These are phyloP conservation scores for Carpinus viminea DNA, from an alignment of 306 rosid genomes.

Conservation along the genomic window DNA sequence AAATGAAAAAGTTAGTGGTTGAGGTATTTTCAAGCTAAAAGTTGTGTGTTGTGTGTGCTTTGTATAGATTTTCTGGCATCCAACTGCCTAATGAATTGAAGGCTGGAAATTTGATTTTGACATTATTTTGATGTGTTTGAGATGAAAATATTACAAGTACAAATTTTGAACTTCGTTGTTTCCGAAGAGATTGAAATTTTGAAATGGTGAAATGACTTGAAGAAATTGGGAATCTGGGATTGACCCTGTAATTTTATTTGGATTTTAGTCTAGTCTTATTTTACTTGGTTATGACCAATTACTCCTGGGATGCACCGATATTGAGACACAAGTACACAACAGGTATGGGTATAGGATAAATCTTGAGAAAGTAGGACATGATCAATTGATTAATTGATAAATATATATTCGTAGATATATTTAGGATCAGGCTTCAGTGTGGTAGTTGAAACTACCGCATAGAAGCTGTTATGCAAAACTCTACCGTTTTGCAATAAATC, in stretches of 20 bases:
- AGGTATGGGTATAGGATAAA: background rate
- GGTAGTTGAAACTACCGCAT: too few relatives aligned
- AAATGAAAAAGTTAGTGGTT: background rate
- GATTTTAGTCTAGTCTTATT: background rate
- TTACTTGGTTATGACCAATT: background rate
- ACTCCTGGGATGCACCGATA: background rate
- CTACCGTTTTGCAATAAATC: too few relatives aligned
- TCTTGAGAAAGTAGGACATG: background rate
- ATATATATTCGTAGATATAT: too few relatives aligned
- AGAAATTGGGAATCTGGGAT: background rate
- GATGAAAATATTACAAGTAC: background rate
- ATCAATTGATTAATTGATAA: background rate
- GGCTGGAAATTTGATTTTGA: background rate
- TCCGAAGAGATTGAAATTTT: background rate
- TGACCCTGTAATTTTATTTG: background rate
- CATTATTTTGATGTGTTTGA: background rate
- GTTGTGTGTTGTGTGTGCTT: background rate
- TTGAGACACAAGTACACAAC: background rate
- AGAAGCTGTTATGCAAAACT: too few relatives aligned
- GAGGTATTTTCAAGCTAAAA: background rate
- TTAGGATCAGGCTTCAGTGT: too few relatives aligned
- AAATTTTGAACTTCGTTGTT: background rate
- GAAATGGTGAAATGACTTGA: background rate
- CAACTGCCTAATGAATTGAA: background rate
- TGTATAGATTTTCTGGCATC: background rate